Base-by-base conservation (phyloP, 176 grass and related monocot genomes). In the Eragrostis nindensis region DNA sequence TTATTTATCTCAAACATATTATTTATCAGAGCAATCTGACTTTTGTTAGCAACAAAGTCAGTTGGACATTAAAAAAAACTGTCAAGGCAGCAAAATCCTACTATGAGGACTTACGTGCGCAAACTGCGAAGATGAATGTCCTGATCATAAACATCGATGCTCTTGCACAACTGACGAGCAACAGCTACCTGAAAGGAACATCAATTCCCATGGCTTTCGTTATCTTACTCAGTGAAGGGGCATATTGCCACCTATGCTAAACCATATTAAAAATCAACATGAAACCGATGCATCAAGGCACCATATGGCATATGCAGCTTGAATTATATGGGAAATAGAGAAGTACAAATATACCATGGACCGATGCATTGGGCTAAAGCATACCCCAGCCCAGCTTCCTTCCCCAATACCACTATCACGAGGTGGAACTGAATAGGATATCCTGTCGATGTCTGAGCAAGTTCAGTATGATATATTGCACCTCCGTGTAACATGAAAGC, bases 111-210 rank as follows among this genome's bases (percentile, higher is more conserved):
- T 85, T 89, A 93, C 90, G 90, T 90, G 74, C 49, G 90, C 79
- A 99, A 91, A 87, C 88, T 93, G 72, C 88, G 89, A 80, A 99
- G 61, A 76, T 89, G 96, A 82, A 99, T 99, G 77, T 99, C 96
- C 83, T 95, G 90, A 78, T 95, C 90, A 48, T 99, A 99, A 42
- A 95, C 74, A 87, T 99, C 92, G 75, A 95, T 74, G 68, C 88
- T 95, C 81, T 95, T 98, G 79, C 96, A 98, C 69, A 98, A 84
- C 77, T 84, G 79, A 80, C 88, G 89, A 25, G 90, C 96, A 81
- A 95, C 90, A 49, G 96, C 92, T 71, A 93, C 86, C 92, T 98
- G 84, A 75, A 86, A 86, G 82, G 63, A 87, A 75, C 45, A 71
- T 66, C 21, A 57, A 66, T 29, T 40, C 60, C 41, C 56, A 67